Conservation (phyloP, 2,329 filamentous ascomycete genomes). For the Lecanoromycetidae sp. region DNA sequence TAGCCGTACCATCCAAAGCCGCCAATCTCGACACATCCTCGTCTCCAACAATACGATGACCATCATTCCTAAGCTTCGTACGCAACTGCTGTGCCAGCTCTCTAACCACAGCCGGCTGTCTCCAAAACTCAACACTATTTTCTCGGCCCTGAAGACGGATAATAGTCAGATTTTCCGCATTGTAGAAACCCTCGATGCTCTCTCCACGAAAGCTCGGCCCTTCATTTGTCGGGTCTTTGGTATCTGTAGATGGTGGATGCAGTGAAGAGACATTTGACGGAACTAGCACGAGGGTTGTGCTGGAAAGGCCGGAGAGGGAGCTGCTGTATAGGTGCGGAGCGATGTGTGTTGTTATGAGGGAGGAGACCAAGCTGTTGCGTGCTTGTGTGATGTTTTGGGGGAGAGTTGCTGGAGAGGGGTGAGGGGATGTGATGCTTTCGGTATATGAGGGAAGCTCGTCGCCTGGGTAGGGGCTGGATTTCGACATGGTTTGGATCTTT, state of each 20-base stretch:
- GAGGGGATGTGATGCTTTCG: conserved; percentile 20
- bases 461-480: not conserved
- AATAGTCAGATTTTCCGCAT: conserved; percentile 29
- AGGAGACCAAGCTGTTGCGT: conserved; percentile 30
- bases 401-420: conserved; percentile 13
- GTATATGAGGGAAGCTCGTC: conserved; percentile 8
- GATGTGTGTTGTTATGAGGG: conserved; percentile 30
- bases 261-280: conserved; percentile 31
- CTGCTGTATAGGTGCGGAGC: conserved; percentile 31
- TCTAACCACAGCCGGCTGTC: conserved; percentile 28
- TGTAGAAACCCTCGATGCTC: conserved; percentile 27
- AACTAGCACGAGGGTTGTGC: conserved; percentile 34
- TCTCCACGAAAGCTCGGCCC: conserved; percentile 13
- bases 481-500: not conserved
- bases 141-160: conserved; percentile 30
- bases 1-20: not conserved
- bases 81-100: conserved; percentile 29
- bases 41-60: conserved; percentile 19
- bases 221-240: conserved; percentile 16
- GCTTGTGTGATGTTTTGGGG: conserved; percentile 26
- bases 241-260: conserved; percentile 11
- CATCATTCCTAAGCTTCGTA: conserved; percentile 21
- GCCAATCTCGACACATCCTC: too few relatives aligned
- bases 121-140: conserved; percentile 34
- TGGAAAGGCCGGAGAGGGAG: conserved; percentile 31